These are phyloP conservation scores for Raffaelea ambrosiae DNA, from an alignment of 2,329 filamentous ascomycete genomes.

Conservation along the genomic window DNA sequence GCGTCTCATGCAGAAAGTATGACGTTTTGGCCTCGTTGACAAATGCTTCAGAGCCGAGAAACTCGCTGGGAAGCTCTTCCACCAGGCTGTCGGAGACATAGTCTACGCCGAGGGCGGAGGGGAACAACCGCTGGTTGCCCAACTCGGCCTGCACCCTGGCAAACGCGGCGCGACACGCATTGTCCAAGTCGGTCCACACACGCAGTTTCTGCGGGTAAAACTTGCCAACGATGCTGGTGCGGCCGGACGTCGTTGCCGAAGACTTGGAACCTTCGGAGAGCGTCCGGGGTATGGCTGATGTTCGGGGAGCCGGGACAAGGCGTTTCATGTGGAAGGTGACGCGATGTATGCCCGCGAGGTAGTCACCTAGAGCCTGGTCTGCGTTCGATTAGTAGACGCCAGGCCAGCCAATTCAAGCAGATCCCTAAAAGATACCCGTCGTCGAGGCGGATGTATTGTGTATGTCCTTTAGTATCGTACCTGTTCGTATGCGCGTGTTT, in stretches of 20 bases:
- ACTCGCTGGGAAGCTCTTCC: neutral
- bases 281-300: neutral
- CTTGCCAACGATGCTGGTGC: conserved; percentile 6
- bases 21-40: conserved; percentile 3
- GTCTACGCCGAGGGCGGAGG: conserved; percentile 1
- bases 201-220: conserved; percentile 7
- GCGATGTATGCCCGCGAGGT: conserved; percentile 1
- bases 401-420: too few species aligned
- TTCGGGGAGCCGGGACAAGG: conserved; percentile 1
- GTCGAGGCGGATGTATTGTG: too few species aligned
- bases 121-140: neutral
- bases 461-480: too few species aligned
- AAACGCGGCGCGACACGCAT: conserved; percentile 1
- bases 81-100: neutral
- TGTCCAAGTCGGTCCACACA: neutral
- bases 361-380: conserved; percentile 1
- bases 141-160: neutral
- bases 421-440: too few species aligned
- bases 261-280: conserved; percentile 5
- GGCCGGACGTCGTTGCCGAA: conserved; percentile 5
- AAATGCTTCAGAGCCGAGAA: conserved; percentile 4
- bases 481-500: too few species aligned
- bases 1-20: conserved; percentile 3
- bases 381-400: too few species aligned
- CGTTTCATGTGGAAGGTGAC: neutral